phyloP scores from a whole-genome alignment of 2,329 filamentous ascomycete species.

The Albifimbria verrucaria region DNA sequence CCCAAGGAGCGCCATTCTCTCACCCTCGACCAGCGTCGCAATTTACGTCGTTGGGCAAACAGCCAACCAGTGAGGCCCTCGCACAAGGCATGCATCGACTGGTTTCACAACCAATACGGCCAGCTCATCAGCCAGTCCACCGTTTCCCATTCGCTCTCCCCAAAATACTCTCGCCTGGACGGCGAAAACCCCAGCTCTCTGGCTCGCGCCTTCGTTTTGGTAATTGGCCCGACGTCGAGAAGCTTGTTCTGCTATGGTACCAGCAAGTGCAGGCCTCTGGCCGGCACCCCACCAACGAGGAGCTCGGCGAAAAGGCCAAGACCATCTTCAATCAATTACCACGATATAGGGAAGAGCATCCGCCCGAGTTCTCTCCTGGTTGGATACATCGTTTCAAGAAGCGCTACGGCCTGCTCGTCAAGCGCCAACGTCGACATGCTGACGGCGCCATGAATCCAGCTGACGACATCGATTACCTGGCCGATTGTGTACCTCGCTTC shows the following conservation, averaged over 20 bases:
- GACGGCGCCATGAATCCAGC: constrained; percentile 44
- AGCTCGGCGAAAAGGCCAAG: constrained; percentile 61
- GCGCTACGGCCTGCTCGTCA: constrained; percentile 55
- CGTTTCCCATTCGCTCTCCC: constrained; percentile 59
- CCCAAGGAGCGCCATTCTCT: constrained; percentile 54
- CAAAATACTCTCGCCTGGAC: constrained; percentile 60
- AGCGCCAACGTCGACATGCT: constrained; percentile 52
- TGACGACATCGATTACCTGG: constrained; percentile 57
- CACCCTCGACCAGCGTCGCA: constrained; percentile 60
- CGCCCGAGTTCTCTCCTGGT: constrained; percentile 60
- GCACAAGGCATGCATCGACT: constrained; percentile 61
- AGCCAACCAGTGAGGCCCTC: constrained; percentile 53
- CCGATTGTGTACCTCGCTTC: constrained; percentile 57
- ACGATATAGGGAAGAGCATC: constrained; percentile 57
- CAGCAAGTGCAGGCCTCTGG: constrained; percentile 49
- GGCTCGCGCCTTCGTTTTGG: constrained; percentile 60
- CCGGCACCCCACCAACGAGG: constrained; percentile 59
- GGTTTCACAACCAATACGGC: constrained; percentile 57
- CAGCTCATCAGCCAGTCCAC: constrained; percentile 62
- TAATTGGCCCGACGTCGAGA: constrained; percentile 63
- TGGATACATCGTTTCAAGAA: constrained; percentile 66
- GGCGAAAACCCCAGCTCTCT: constrained; percentile 58
- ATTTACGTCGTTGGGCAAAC: constrained; percentile 58
- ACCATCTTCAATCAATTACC: constrained; percentile 55
- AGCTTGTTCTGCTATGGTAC: constrained; percentile 54